Evolutionary conservation across 192 early-diverging fungal species (phyloP), one percentile per base, ranked within the genome.

Genomic region (Backusella psychrophila): DNA sequence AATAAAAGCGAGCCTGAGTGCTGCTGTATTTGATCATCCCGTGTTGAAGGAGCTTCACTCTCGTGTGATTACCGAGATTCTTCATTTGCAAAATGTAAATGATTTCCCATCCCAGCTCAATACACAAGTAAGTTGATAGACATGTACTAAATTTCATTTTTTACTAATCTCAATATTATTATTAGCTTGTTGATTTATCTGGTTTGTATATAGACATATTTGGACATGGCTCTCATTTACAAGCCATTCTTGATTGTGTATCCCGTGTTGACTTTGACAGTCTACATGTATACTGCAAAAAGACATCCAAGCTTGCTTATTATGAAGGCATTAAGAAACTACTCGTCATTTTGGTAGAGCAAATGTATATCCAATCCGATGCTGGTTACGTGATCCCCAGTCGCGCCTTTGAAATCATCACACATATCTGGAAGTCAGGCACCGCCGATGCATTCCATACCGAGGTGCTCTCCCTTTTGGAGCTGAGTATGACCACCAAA

Each of bases 381-480:
- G 11, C 38, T 8, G 63, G 66, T 44, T 75, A 66, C 9, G 9
- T 29, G 0, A 75, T 75, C 63, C 74, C 74, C 1, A 75, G 63
- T 38, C 38, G 44, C 33, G 63, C 74, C n/a, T 75, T 75, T 75
- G 41, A 63, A n/a, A 66, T 75, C n/a, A 75, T 75, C 29, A 75
- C 74, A 1, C 23, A 67, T n/a, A 12, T 75, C n/a, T 75, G 74
- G 74, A 65, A 75, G 5, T 44, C 39, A 12, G 39, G 65, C 15
- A 41, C 68, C 26, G 21, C 68, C 15, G 34, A 66, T 7, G 35
- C 35, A 35, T 66, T 76, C 17, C 35, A 77, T 23, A 41, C 34
- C 9, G 75, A 77, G 14, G 68, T 77, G 1, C 69, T 77, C 21
- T 71, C 75, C 5, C 59, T 77, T 34, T 72, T 77, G 53, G 75